Evolutionary conservation across 176 grass and related monocot species (phyloP), one percentile per base, ranked within the genome.

Genomic region (Oryza brachyantha): DNA sequence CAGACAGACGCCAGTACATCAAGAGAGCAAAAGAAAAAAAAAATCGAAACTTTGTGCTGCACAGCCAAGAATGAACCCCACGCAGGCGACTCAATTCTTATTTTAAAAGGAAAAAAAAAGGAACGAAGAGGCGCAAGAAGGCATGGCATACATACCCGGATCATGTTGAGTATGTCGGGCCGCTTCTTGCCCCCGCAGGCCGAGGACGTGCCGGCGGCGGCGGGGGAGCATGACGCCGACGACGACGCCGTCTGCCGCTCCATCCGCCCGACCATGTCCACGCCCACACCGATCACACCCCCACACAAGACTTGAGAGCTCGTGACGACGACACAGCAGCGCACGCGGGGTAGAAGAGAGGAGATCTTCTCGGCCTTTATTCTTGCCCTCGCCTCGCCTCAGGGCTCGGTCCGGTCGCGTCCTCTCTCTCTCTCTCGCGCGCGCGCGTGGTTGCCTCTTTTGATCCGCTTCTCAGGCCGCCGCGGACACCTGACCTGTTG

Each of bases 231-330:
- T 1, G 82, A 81, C n/a, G 82, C 87, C 12, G 87, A 81, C 19
- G 87, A 81, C 46, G 87, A 89, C 36, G 61, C 87, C 59, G 72
- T 60, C 72, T 85, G 78, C 72, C 82, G 58, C 82, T 89, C 87
- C 87, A 89, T 89, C 72, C 77, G 77, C 36, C 78, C 78, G 72
- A 89, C 72, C 87, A 89, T 89, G 59, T 36, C 72, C 75, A 19
- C 17, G 61, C 46, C 37, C 61, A 25, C 38, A 16, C 26, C 46
- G 72, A 76, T 66, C 62, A 80, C 48, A 69, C 14, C 48, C 8
- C 40, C 8, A 60, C 72, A 48, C 37, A n/a, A 16, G 48, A 32
- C 61, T 32, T 32, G 31, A 32, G 31, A 4, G 3, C 42, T 45
- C 42, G 42, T 17, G 46, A 21, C 46, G 46, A 21, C 46, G 61